Base-by-base conservation (phyloP, 163 green algal species). In the Smithsoniella earleae region DNA sequence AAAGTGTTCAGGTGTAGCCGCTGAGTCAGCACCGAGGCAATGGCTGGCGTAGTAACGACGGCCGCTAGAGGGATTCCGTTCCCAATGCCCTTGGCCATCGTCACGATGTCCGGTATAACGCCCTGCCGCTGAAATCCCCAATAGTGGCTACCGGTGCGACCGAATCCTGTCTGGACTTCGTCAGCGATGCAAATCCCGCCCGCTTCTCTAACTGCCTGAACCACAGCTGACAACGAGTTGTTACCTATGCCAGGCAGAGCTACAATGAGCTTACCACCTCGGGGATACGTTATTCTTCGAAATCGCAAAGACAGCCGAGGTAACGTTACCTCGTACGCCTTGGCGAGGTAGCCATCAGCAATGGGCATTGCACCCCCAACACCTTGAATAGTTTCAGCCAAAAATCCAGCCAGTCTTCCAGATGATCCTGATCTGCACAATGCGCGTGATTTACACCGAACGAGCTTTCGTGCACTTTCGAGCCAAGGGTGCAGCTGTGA, bases 1-100 rank as follows among this genome's bases (percentile, higher is more conserved):
- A 92, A 98, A 52, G 93, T 98, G 85, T 98, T 98, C 85, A 98
- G 97, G 81, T 98, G 92, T 66, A 98, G 81, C 25, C 86, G 66
- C 40, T 73, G 36, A 0, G 86, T 76, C 73, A 97, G 76, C 10
- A 78, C 75, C 13, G 79, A 74, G 2, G 91, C 91, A 27, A 98
- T 95, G 74, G 96, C 89, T 0, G 86, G 90, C 1, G 90, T 97
- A 0, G 92, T 97, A 16, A 97, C 94, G 54, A 98, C 94, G 2
- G 94, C 94, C 1, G 89, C 94, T 72, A 98, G 84, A 0, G 94
- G 94, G 44, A 97, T 78, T 4, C 94, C 94, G 72, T 98, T 98
- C 38, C 94, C 94, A 40, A 98, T 98, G 63, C 91, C 93, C 83
- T 98, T 98, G 75, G 92, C 93, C 93, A 98, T 93, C 22, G 91